A percentile compares a stretch with the other conserved stretches of the same genome.
These are phyloP conservation scores for Cordyceps fumosorosea DNA, from an alignment of 2,329 filamentous ascomycete species.

Conservation along the genomic window DNA sequence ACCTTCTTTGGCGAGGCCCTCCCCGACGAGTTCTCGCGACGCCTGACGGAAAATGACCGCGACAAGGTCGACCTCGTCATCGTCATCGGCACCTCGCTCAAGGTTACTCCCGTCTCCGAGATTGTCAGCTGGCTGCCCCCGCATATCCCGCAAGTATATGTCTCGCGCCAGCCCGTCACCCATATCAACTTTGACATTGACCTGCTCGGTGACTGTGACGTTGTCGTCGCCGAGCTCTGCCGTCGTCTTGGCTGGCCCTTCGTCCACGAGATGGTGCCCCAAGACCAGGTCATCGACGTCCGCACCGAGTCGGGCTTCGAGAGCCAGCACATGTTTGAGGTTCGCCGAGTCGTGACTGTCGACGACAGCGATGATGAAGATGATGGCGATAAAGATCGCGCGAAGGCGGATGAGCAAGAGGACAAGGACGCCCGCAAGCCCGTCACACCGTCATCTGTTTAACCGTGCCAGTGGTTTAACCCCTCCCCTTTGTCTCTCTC, in stretches of 20 bases:
- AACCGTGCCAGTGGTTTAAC: neutral
- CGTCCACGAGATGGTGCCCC: constrained; percentile 75
- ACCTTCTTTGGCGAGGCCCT: constrained; percentile 95
- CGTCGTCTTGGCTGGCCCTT: constrained; percentile 74
- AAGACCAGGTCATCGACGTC: constrained; percentile 55
- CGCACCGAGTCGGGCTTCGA: constrained; percentile 27
- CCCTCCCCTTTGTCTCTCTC: neutral
- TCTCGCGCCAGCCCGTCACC: constrained; percentile 73
- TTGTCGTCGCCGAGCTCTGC: constrained; percentile 81
- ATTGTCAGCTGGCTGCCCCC: constrained; percentile 74
- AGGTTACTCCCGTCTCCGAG: constrained; percentile 91
- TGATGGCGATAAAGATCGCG: neutral
- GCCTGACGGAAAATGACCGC: constrained; percentile 75
- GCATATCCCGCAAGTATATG: constrained; percentile 84
- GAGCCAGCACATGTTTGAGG: constrained; percentile 33
- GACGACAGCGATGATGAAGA: neutral
- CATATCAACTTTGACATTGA: constrained; percentile 97
- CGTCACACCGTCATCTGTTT: neutral
- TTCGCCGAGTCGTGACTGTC: constrained; percentile 9
- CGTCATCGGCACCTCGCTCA: constrained; percentile 92
- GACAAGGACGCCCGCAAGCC: neutral
- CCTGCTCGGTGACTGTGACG: constrained; percentile 89
- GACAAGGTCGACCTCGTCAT: constrained; percentile 81
- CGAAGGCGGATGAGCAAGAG: neutral
- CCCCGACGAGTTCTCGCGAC: constrained; percentile 72